Evolutionary conservation across 1,139 yeast genomes (phyloP).

Genomic region (Blastobotrys ciferrii): DNA sequence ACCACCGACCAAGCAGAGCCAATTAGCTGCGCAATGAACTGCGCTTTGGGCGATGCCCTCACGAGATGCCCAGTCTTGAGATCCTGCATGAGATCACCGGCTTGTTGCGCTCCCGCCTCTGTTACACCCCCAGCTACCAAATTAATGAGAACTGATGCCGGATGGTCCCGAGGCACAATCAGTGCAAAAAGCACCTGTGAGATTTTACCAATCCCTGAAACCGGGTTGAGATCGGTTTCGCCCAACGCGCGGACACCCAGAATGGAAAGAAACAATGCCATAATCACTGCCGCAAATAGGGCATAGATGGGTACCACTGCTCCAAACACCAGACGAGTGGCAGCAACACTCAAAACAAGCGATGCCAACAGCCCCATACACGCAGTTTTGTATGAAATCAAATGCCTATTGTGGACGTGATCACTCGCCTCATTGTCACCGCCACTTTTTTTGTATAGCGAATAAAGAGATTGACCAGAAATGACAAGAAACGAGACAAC

Average conservation of each 20-base stretch:
- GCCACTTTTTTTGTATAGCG: constrained; percentile 13
- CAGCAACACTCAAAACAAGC: constrained; percentile 60
- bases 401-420: constrained; percentile 40
- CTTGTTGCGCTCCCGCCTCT: constrained; percentile 99
- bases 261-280: constrained; percentile 77
- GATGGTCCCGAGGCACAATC: constrained; percentile 70
- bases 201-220: constrained; percentile 91
- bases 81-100: constrained; percentile 97
- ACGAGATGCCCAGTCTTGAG: constrained; percentile 88
- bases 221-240: constrained; percentile 95
- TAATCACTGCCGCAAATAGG: constrained; percentile 59
- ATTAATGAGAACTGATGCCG: constrained; percentile 79
- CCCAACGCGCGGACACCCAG: constrained; percentile 93
- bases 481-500: constrained; percentile 75
- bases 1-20: constrained; percentile 85
- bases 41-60: constrained; percentile 92
- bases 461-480: constrained; percentile 35
- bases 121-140: constrained; percentile 95
- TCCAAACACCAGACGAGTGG: constrained; percentile 70
- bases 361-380: constrained; percentile 62
- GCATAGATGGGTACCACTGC: constrained; percentile 69
- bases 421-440: constrained; percentile 16
- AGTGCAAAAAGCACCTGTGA: constrained; percentile 87
- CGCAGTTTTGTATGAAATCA: constrained; percentile 54
- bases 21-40: constrained; percentile 81